Evolutionary conservation across 306 rosid species (phyloP), one percentile per base, ranked within the genome.

Genomic region (Rosa rugosa): DNA sequence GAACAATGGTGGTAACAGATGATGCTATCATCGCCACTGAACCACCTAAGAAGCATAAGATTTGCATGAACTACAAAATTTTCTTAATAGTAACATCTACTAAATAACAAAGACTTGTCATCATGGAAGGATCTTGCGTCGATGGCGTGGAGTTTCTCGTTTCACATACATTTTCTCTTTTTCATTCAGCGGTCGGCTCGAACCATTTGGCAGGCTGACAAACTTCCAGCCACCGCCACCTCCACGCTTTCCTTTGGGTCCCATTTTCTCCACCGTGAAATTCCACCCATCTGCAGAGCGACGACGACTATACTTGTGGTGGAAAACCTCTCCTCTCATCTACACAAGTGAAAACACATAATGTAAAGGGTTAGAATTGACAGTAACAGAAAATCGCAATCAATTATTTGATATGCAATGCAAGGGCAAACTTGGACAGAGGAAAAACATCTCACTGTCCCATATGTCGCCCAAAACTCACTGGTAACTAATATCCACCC

Each of bases 151-250:
- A 31, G 98, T 91, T 80, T 95, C 98, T 81, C 95, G 85, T 83
- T 56, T 90, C 69, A 85, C 95, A 34, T 91, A 95, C 99, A 95
- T 88, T 77, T 90, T 90, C 90, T 95, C 98, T 85, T 77, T 88
- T 83, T 92, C 98, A 60, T 92, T 90, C 75, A 91, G 86, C 5
- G 96, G 93, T 75, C 99, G 84, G 65, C 89, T 92, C 22, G 98
- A 95, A 77, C 99, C 99, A 88, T 95, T 91, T 0, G 97, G 90
- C 81, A 86, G 71, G 88, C 97, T 91, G 17, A 89, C 94, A 79
- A 95, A 92, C 86, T 87, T 95, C 99, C 97, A 89, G 57, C 98
- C 97, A 0, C 97, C 98, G 5, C 91, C 96, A 68, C 82, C 86
- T 42, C 98, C 97, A 76, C 91, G 93, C 83, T 89, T 92, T 75